Conservation (phyloP, 495 filamentous ascomycete species). For the Aspergillus taichungensis region DNA sequence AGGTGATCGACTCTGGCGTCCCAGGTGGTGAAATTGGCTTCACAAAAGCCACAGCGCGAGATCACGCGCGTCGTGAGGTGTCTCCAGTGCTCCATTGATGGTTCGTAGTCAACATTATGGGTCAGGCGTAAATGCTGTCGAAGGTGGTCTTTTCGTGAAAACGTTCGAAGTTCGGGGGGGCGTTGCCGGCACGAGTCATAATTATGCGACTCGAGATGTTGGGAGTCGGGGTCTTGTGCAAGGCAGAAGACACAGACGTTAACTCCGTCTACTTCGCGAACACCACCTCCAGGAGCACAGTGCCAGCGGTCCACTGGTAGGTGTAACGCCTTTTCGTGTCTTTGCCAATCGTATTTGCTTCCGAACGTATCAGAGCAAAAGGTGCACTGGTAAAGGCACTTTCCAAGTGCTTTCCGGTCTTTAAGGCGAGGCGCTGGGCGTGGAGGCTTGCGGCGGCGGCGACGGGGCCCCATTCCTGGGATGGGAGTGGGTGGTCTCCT, state of each 20-base stretch:
- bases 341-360: constrained; percentile 73
- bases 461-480: neutral
- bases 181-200: constrained; percentile 55
- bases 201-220: constrained; percentile 44
- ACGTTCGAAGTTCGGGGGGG: constrained; percentile 52
- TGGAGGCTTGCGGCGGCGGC: constrained; percentile 3
- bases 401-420: neutral
- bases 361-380: constrained; percentile 72
- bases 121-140: constrained; percentile 66
- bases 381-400: constrained; percentile 49
- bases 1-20: constrained; percentile 50
- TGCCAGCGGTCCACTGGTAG: constrained; percentile 65
- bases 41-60: constrained; percentile 59
- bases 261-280: constrained; percentile 35
- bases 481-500: constrained; percentile 7
- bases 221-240: neutral
- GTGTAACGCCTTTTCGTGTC: constrained; percentile 71
- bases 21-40: constrained; percentile 48
- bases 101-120: constrained; percentile 51
- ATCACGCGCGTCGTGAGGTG: constrained; percentile 44
- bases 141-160: constrained; percentile 73
- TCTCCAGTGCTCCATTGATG: constrained; percentile 64
- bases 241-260: constrained; percentile 27
- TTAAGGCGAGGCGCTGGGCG: neutral
- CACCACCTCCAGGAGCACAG: constrained; percentile 51